Evolutionary conservation across 2,329 filamentous ascomycete genomes (phyloP).

Genomic region (Trichoderma harzianum): DNA sequence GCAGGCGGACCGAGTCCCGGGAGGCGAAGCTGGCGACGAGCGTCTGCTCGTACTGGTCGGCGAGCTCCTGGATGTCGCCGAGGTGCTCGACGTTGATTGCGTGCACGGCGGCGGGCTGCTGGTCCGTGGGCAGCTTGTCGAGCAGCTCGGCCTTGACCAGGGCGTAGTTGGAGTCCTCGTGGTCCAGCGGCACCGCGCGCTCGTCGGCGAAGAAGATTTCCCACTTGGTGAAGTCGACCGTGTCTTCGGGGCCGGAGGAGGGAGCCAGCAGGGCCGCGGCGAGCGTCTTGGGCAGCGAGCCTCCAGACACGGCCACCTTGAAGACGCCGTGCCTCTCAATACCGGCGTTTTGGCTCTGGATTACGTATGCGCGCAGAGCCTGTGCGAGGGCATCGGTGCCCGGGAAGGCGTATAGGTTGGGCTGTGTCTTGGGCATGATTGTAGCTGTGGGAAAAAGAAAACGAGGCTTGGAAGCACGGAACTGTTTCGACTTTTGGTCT

Average conservation of each 20-base stretch:
- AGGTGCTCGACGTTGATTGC: constrained; percentile 66
- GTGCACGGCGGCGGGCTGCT: constrained; percentile 68
- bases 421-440: constrained; percentile 54
- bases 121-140: constrained; percentile 73
- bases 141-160: constrained; percentile 84
- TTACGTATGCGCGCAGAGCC: constrained; percentile 76
- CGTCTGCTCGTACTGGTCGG: constrained; percentile 87
- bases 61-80: constrained; percentile 83
- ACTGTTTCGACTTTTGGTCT: background rate
- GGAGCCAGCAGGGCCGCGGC: constrained; percentile 73
- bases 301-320: constrained; percentile 89
- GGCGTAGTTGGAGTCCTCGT: constrained; percentile 91
- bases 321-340: constrained; percentile 78
- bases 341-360: constrained; percentile 76
- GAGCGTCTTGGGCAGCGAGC: constrained; percentile 84
- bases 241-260: constrained; percentile 53
- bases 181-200: constrained; percentile 85
- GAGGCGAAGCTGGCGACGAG: constrained; percentile 84
- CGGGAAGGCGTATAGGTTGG: constrained; percentile 78
- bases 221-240: constrained; percentile 79
- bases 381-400: constrained; percentile 66
- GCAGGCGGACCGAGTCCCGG: constrained; percentile 89
- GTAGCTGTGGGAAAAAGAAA: constrained; percentile 4
- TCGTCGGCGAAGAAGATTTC: constrained; percentile 99
- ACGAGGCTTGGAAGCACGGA: too few relatives aligned